Evolutionary conservation across 768 basidiomycete genomes (phyloP), one percentile per base, ranked within the genome.

Genomic region (Lentinula lateritia): DNA sequence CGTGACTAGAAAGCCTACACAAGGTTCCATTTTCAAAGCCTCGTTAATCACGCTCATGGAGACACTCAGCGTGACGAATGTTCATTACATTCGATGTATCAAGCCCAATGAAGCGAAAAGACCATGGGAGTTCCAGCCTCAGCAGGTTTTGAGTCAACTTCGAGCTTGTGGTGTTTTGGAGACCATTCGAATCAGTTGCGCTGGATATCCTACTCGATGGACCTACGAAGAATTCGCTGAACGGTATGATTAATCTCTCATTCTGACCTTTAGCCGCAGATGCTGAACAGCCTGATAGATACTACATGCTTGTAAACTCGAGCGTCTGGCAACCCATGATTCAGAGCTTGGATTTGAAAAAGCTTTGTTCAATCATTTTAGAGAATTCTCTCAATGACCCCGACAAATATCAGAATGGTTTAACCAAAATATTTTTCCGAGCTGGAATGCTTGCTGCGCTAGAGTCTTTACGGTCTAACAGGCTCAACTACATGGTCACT

Each of bases 11-110:
- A 99, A 99, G 72, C 97, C 95, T 1, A 99, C 97, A 0, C 90
- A 98, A 65, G 97, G 96, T 28, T 95, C 93, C 6, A 99, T 99
- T 72, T 99, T 99, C 83, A 99, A 99, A 72, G 86, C 90, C 2
- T 98, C 95, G 0, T 77, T 99, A 57, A 89, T 92, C 71, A 89
- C 86, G 52, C 79, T 99, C 48, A 99, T 99, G 96, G 95, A 97
- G 41, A 99, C 97, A 0, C 88, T 99, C 65, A 90, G 92, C 68
- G 89, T 92, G 62, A 99, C 97, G 12, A 98, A 99, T 68, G 97
- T 98, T 0, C 97, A 99, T 71, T 99, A 99, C 71, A 99, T 99
- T 70, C 87, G 97, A 52, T 99, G 97, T 73, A 98, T 99, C 79
- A 99, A 99, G 73, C 97, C 97, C 2, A 99, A 99, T 71, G 97